Evolutionary conservation across 495 filamentous ascomycete genomes (phyloP).

Genomic region (Hypoxylon cercidicola): DNA sequence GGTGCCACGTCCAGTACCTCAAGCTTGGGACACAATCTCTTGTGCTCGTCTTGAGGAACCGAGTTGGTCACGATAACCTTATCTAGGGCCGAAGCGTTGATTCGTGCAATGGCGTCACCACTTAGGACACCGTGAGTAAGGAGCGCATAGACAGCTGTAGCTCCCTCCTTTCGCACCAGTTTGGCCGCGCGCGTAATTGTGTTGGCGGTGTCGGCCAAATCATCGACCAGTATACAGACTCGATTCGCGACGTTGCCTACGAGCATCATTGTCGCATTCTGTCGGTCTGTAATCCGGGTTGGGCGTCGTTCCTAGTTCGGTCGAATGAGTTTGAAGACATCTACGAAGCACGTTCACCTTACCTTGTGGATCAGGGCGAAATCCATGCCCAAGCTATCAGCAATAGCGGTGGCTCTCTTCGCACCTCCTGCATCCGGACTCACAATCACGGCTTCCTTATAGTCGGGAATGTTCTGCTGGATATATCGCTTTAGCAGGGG

Average conservation of each 20-base stretch:
- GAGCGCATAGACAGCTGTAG: slow-evolving; percentile 85
- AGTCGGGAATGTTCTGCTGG: slow-evolving; percentile 84
- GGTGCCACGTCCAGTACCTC: slow-evolving; percentile 91
- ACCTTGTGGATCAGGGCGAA: slow-evolving; percentile 99
- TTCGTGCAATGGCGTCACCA: slow-evolving; percentile 92
- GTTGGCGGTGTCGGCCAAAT: slow-evolving; percentile 94
- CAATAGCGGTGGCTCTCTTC: slow-evolving; percentile 96
- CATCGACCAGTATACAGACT: slow-evolving; percentile 90
- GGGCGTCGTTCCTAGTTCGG: slow-evolving; percentile 85
- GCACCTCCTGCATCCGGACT: slow-evolving; percentile 97
- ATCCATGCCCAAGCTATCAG: slow-evolving; percentile 88
- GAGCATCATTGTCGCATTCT: slow-evolving; percentile 98
- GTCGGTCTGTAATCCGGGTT: slow-evolving; percentile 90
- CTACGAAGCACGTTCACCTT: slow-evolving; percentile 48
- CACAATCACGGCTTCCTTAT: slow-evolving; percentile 88
- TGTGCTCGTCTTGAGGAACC: slow-evolving; percentile 87
- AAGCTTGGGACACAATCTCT: slow-evolving; percentile 79
- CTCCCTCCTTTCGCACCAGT: slow-evolving; percentile 92
- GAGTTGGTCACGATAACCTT: slow-evolving; percentile 94
- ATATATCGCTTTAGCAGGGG: slow-evolving; percentile 92
- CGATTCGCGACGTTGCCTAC: slow-evolving; percentile 87
- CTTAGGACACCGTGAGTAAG: slow-evolving; percentile 94
- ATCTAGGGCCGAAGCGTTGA: slow-evolving; percentile 90
- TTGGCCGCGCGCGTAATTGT: slow-evolving; percentile 98
- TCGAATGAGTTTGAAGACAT: slow-evolving; percentile 51